These are phyloP conservation scores for Zasmidium angulare DNA, from an alignment of 2,329 filamentous ascomycete species.

Conservation along the genomic window DNA sequence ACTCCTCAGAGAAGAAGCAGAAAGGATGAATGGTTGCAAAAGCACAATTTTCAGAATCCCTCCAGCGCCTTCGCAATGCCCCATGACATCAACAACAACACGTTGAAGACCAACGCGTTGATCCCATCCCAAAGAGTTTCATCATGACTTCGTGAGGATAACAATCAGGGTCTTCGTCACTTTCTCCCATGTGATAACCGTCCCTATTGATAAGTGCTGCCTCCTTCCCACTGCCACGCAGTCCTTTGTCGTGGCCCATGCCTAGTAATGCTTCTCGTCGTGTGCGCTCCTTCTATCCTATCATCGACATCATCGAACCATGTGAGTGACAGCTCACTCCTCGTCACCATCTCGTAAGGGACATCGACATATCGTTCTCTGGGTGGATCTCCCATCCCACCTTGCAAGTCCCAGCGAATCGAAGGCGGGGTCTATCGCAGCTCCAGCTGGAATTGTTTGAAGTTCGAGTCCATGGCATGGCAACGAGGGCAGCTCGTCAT, in stretches of 20 bases:
- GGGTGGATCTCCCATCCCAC: too few species aligned
- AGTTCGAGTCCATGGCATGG: slow-evolving; percentile 73
- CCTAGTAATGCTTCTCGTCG: not conserved
- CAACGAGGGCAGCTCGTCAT: slow-evolving; percentile 74
- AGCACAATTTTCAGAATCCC: not conserved
- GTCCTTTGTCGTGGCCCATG: not conserved
- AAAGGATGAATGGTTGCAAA: not conserved
- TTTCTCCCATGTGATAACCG: too few species aligned
- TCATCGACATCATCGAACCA: too few species aligned
- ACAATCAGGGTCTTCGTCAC: too few species aligned
- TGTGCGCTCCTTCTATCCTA: not conserved
- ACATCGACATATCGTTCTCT: too few species aligned
- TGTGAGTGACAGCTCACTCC: too few species aligned
- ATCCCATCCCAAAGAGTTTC: not conserved
- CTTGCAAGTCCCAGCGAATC: not conserved
- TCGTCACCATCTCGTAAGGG: too few species aligned
- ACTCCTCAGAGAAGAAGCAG: not conserved
- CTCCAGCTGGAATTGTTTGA: slow-evolving; percentile 83
- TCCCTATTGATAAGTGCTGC: too few species aligned
- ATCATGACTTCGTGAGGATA: slow-evolving; percentile 1
- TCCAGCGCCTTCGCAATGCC: slow-evolving; percentile 14
- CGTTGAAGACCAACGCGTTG: not conserved
- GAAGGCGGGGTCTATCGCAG: slow-evolving; percentile 55
- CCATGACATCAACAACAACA: not conserved
- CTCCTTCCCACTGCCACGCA: not conserved